These are phyloP conservation scores for Moesziomyces aphidis DNA, from an alignment of 1,284 basidiomycete species.

Conservation along the genomic window DNA sequence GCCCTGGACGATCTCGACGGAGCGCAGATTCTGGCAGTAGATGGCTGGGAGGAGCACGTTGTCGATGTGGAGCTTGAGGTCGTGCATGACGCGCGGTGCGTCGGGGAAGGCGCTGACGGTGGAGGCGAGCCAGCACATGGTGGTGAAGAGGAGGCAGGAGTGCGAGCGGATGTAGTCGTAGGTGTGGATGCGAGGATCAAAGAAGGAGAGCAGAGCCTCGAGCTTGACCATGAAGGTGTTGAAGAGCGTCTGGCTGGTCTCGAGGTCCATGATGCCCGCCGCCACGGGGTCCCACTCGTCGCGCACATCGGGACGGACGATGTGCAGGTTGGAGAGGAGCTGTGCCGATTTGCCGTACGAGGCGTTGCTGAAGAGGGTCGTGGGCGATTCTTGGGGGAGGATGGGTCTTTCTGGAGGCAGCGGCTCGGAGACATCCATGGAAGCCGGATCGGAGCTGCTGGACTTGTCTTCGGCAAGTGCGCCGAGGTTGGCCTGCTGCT, in stretches of 20 bases:
- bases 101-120: constrained; percentile 27
- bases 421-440: constrained; percentile 4
- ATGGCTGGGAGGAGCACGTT: constrained; percentile 38
- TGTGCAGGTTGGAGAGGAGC: constrained; percentile 30
- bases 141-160: constrained; percentile 38
- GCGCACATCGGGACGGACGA: constrained; percentile 26
- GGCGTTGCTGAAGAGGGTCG: constrained; percentile 33
- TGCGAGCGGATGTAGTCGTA: constrained; percentile 38
- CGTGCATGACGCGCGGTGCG: constrained; percentile 23
- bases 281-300: constrained; percentile 37
- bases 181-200: constrained; percentile 37
- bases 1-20: constrained; percentile 45
- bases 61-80: constrained; percentile 41
- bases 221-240: constrained; percentile 39
- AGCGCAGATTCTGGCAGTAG: constrained; percentile 41
- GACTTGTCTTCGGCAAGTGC: constrained; percentile 2
- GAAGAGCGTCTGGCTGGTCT: constrained; percentile 30
- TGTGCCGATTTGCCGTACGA: constrained; percentile 36
- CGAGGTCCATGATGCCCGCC: constrained; percentile 27
- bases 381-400: constrained; percentile 25
- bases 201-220: constrained; percentile 39
- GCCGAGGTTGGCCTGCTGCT: background rate
- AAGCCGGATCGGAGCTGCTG: background rate
- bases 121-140: constrained; percentile 45
- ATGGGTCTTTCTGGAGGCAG: constrained; percentile 3